These are phyloP conservation scores for Fusarium sacchari DNA, from an alignment of 2,329 filamentous ascomycete species.

Conservation along the genomic window DNA sequence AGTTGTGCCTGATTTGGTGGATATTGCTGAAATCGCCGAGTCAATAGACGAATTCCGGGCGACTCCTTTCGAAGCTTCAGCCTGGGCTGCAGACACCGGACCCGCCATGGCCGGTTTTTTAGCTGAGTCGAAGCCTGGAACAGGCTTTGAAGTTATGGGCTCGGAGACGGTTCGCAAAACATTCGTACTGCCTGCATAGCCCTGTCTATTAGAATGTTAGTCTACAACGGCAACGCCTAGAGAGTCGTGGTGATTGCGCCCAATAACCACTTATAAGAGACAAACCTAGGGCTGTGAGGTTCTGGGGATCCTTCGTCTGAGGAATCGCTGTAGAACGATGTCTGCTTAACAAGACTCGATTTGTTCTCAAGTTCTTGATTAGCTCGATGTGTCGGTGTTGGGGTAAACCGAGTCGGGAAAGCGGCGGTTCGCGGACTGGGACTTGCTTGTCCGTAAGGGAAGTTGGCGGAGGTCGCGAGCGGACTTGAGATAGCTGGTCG, in stretches of 20 bases:
- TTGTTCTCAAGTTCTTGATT: constrained; percentile 28
- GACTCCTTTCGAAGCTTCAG: constrained; percentile 52
- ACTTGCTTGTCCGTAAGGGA: constrained; percentile 55
- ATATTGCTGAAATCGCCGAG: constrained; percentile 85
- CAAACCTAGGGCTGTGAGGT: constrained; percentile 48
- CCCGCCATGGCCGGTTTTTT: constrained; percentile 60
- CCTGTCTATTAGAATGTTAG: constrained; percentile 41
- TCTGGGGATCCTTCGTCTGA: constrained; percentile 50
- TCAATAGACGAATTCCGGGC: constrained; percentile 90
- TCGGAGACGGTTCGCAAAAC: constrained; percentile 59
- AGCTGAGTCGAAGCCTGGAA: constrained; percentile 51
- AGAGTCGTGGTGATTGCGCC: background rate
- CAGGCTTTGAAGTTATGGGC: constrained; percentile 56
- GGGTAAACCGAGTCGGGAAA: constrained; percentile 43
- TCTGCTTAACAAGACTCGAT: constrained; percentile 35
- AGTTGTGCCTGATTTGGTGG: constrained; percentile 65
- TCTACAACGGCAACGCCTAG: background rate
- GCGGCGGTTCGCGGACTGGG: constrained; percentile 49
- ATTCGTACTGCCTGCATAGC: constrained; percentile 55
- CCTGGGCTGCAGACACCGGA: constrained; percentile 53
- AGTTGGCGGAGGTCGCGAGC: constrained; percentile 56
- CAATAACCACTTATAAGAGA: constrained; percentile 17
- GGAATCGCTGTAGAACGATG: constrained; percentile 52
- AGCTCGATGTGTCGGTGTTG: constrained; percentile 32
- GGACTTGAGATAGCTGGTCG: constrained; percentile 62